Evolutionary conservation across 805 yeast species (phyloP), one percentile per base, ranked within the genome.

Genomic region (Diddensiella santjacobensis): DNA sequence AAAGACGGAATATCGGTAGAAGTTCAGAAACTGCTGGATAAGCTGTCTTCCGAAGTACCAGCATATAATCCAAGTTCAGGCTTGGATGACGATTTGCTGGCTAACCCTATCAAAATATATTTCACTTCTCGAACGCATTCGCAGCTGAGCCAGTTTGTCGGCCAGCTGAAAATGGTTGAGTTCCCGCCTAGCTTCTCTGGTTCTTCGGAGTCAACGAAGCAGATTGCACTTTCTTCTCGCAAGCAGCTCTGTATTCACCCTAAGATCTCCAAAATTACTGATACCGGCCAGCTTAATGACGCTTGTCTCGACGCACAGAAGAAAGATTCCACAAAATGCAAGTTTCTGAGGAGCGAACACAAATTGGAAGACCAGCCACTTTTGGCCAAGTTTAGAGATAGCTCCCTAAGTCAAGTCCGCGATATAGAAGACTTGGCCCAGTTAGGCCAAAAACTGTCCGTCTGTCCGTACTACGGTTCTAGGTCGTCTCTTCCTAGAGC

Each of bases 91-190:
- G 50, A 42, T 19, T 24, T 44, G 17, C 36, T 24, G 11, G 50
- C 40, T 51, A n/a, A 45, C 70, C 71, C 78, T 0, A 58, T 70
- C 0, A 77, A 81, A 55, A 78, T 90, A 1, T 78, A 67, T 56
- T 89, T 81, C 60, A 74, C 95, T 0, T 87, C 96, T 1, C 71
- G 98, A 64, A 90, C 98, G 0, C 97, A 90, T 60, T 87, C 96
- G 0, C 98, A 90, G 62, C 69, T 90, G 40, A 72, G 73, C 31
- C 98, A 90, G 60, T 86, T 90, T 59, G 78, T 88, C 0, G 75
- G 78, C 13, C 96, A 91, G 57, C 65, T 90, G 33, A 62, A 71
- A 39, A 59, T 84, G 20, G 79, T 95, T 0, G 53, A 67, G 0
- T 83, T 87, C 48, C 83, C 84, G 2, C 75, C 95, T 0, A 77